A percentile compares a stretch with the other conserved stretches of the same genome.
These are phyloP conservation scores for Umbelopsis sp. DNA, from an alignment of 371 early-diverging fungal species.

Conservation along the genomic window DNA sequence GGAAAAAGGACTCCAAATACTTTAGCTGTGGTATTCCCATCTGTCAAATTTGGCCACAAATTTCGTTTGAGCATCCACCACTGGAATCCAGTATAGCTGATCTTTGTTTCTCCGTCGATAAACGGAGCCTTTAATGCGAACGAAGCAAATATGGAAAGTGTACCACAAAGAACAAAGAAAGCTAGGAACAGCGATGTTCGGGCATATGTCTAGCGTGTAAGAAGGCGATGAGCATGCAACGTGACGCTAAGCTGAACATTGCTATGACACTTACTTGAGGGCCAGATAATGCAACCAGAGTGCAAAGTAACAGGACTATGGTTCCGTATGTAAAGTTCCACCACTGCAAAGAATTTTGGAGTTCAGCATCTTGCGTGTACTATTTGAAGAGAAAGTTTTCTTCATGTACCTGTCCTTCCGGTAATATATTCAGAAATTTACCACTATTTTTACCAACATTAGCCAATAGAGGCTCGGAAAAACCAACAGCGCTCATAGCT, in stretches of 20 bases:
- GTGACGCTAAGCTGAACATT: too few species aligned
- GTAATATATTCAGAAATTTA: slow-evolving; percentile 46
- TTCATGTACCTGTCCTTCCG: slow-evolving; percentile 45
- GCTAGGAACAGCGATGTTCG: slow-evolving; percentile 54
- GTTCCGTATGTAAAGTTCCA: slow-evolving; percentile 56
- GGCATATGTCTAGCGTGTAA: slow-evolving; percentile 42
- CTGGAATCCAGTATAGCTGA: slow-evolving; percentile 58
- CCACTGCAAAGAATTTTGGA: slow-evolving; percentile 20
- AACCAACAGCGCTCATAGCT: slow-evolving; percentile 65
- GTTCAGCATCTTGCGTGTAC: neutral
- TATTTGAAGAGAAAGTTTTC: too few species aligned
- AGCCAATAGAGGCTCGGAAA: slow-evolving; percentile 61
- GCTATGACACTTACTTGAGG: slow-evolving; percentile 30
- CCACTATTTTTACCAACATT: slow-evolving; percentile 57
- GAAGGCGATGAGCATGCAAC: too few species aligned
- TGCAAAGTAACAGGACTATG: slow-evolving; percentile 46
- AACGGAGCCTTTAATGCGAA: slow-evolving; percentile 55
- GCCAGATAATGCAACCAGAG: slow-evolving; percentile 54
- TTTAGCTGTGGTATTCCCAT: slow-evolving; percentile 38
- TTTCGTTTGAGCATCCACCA: slow-evolving; percentile 56
- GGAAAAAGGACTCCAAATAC: slow-evolving; percentile 69
- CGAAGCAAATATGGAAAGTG: slow-evolving; percentile 52
- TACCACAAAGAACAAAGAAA: slow-evolving; percentile 50
- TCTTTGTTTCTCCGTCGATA: slow-evolving; percentile 39
- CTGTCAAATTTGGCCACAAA: slow-evolving; percentile 54